Evolutionary conservation across 148 eudicot species (phyloP).

Genomic region (Chenopodium album): DNA sequence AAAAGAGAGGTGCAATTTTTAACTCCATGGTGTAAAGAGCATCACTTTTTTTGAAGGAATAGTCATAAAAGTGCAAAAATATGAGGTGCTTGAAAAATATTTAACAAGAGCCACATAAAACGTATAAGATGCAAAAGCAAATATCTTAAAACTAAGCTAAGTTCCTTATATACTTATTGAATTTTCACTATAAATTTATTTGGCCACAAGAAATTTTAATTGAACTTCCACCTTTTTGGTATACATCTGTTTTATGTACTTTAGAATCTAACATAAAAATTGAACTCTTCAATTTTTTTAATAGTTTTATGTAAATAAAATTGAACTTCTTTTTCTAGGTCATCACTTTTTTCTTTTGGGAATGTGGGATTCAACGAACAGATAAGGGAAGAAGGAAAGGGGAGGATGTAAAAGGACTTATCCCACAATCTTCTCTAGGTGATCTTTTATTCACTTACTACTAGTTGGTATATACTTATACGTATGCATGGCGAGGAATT

Average conservation of each 20-base stretch:
- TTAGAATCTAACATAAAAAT: neutral
- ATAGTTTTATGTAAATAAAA: neutral
- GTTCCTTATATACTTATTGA: neutral
- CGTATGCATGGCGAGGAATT: neutral
- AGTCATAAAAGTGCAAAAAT: slow-evolving; percentile 7
- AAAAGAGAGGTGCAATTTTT: slow-evolving; percentile 15
- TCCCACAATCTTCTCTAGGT: slow-evolving; percentile 7
- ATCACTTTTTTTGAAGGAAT: slow-evolving; percentile 12
- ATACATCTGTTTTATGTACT: slow-evolving; percentile 3
- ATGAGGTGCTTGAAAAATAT: slow-evolving; percentile 1
- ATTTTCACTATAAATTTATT: neutral
- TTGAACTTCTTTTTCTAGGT: neutral
- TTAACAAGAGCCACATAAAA: slow-evolving; percentile 17
- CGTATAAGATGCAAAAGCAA: slow-evolving; percentile 20
- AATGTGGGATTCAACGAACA: slow-evolving; percentile 1
- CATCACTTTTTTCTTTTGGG: slow-evolving; percentile 5
- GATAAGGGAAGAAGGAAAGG: slow-evolving; percentile 7
- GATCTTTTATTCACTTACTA: neutral
- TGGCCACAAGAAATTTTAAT: slow-evolving; percentile 6
- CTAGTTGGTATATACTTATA: slow-evolving; percentile 4
- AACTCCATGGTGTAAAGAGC: slow-evolving; percentile 13
- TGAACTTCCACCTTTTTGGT: neutral
- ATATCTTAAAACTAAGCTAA: neutral
- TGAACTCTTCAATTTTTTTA: neutral
- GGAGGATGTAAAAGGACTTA: neutral